Conservation (phyloP, 495 filamentous ascomycete species). For the Talaromyces stipitatus region DNA sequence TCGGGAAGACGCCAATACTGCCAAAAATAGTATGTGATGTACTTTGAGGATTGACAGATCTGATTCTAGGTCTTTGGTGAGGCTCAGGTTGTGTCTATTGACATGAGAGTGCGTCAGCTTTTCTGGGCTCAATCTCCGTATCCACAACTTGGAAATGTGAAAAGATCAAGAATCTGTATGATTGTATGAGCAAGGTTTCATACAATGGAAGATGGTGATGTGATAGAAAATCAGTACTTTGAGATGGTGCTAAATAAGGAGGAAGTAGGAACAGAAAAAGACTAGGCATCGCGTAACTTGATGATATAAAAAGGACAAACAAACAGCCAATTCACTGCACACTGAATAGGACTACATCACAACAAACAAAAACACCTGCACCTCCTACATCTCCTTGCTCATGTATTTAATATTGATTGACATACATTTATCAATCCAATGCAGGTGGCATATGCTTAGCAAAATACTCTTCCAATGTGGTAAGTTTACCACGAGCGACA, state of each 20-base stretch:
- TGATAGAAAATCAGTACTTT: background rate
- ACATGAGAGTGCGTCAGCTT: too few relatives aligned
- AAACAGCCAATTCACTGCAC: background rate
- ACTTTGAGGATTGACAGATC: too few relatives aligned
- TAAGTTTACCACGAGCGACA: constrained; percentile 28
- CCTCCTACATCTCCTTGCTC: too few relatives aligned
- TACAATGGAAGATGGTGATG: background rate
- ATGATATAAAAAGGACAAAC: background rate
- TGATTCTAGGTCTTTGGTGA: too few relatives aligned
- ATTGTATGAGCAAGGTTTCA: background rate
- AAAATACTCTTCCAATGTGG: constrained; percentile 38
- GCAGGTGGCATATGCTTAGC: background rate
- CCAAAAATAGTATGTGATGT: too few relatives aligned
- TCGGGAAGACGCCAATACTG: too few relatives aligned
- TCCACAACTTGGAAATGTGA: background rate
- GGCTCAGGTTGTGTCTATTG: background rate
- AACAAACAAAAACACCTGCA: too few relatives aligned
- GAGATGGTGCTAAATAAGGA: background rate
- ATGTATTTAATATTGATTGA: too few relatives aligned
- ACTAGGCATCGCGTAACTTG: too few relatives aligned
- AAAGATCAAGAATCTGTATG: background rate
- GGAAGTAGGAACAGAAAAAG: background rate
- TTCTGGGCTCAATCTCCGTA: background rate
- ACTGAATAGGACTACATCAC: too few relatives aligned
- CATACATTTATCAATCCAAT: background rate